Conservation (phyloP, 116 monocot genomes). For the Trichopus zeylanicus region DNA sequence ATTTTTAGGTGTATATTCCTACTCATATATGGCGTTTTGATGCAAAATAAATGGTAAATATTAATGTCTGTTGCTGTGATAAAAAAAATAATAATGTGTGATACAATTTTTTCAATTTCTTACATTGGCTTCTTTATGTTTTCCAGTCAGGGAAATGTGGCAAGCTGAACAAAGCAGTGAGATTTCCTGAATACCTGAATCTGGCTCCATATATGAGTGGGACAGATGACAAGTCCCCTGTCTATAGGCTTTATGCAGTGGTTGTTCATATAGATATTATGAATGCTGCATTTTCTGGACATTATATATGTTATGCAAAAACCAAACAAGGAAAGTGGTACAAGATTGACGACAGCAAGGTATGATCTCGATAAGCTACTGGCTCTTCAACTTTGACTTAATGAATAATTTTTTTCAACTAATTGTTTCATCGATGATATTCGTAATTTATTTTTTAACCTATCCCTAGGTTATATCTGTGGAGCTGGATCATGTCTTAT, state of each 20-base stretch:
- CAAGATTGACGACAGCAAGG: constrained; percentile 81
- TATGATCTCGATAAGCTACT: constrained; percentile 21
- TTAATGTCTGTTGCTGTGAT: no score
- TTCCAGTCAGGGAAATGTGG: constrained; percentile 85
- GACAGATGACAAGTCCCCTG: constrained; percentile 50
- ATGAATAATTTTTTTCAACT: no score
- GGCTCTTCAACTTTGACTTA: no score
- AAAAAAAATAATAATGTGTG: no score
- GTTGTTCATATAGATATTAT: constrained; percentile 67
- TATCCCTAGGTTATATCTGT: constrained; percentile 64
- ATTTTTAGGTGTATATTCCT: no score
- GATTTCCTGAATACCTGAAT: constrained; percentile 58
- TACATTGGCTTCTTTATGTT: constrained; percentile 1
- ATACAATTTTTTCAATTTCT: no score
- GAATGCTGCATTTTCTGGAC: constrained; percentile 89
- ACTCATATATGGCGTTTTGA: no score
- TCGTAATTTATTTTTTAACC: not conserved
- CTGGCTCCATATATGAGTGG: constrained; percentile 56
- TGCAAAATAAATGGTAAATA: no score
- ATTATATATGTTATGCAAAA: constrained; percentile 87
- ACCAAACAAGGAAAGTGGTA: constrained; percentile 57
- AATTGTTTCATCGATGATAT: not conserved
- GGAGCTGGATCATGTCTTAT: constrained; percentile 55
- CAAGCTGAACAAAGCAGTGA: constrained; percentile 65
- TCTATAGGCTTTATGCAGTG: constrained; percentile 74